A percentile compares a stretch with the other conserved stretches of the same genome.
These are phyloP conservation scores for Hygrophila difformis DNA, from an alignment of 257 asterid species.

Conservation along the genomic window DNA sequence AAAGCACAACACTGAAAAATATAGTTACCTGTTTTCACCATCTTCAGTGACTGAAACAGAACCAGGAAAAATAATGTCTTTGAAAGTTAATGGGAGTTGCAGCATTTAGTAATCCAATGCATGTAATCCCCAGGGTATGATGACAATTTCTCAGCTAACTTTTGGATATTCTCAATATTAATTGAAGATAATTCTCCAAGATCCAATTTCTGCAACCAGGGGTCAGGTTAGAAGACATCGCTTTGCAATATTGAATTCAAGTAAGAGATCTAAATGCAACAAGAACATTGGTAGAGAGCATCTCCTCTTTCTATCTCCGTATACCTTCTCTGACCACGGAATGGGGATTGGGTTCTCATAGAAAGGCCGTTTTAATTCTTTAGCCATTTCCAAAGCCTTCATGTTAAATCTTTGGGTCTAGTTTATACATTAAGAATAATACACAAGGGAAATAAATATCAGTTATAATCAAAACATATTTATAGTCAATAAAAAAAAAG, in stretches of 20 bases:
- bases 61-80: slow-evolving; percentile 59
- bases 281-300: too few species aligned
- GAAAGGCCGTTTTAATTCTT: slow-evolving; percentile 65
- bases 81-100: slow-evolving; percentile 50
- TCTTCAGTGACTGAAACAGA: slow-evolving; percentile 49
- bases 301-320: background rate
- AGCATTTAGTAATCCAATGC: slow-evolving; percentile 69
- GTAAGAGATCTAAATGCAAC: too few species aligned
- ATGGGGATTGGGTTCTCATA: slow-evolving; percentile 39
- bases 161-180: slow-evolving; percentile 51
- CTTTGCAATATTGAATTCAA: background rate
- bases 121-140: slow-evolving; percentile 38
- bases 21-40: slow-evolving; percentile 48
- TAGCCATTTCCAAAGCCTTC: slow-evolving; percentile 72
- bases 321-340: slow-evolving; percentile 51
- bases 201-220: slow-evolving; percentile 49
- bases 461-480: slow-evolving; percentile 10
- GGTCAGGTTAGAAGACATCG: background rate
- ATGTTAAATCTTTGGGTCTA: slow-evolving; percentile 61
- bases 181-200: slow-evolving; percentile 28
- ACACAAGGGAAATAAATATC: slow-evolving; percentile 11
- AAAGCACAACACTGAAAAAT: slow-evolving; percentile 8
- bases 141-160: slow-evolving; percentile 45
- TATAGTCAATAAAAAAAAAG: background rate
- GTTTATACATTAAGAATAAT: slow-evolving; percentile 17